Conservation (phyloP, 2,329 filamentous ascomycete genomes). For the Fusarium abutilonis region DNA sequence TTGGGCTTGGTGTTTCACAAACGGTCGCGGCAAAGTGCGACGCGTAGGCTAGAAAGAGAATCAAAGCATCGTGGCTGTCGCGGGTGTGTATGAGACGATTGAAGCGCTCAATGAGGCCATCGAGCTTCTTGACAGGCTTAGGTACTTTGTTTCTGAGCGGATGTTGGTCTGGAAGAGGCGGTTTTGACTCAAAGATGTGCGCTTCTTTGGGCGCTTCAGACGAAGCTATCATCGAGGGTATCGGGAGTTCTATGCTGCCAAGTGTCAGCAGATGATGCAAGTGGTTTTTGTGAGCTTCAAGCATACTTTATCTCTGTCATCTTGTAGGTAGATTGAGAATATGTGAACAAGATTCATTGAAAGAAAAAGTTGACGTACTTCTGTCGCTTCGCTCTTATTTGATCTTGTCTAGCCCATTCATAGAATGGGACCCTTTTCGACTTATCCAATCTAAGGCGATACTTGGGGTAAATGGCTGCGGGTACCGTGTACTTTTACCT, state of each 20-base stretch:
- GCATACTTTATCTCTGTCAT: slow-evolving; percentile 15
- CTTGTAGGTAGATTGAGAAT: accelerated
- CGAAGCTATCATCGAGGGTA: neutral
- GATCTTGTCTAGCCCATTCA: neutral
- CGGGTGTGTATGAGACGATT: slow-evolving; percentile 29
- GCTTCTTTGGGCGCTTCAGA: neutral
- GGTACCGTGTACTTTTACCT: slow-evolving; percentile 4
- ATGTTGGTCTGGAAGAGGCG: accelerated
- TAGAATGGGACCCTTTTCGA: slow-evolving; percentile 7
- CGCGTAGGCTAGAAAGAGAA: slow-evolving; percentile 30
- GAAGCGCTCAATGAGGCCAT: slow-evolving; percentile 21
- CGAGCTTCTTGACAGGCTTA: slow-evolving; percentile 11
- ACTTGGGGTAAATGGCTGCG: neutral
- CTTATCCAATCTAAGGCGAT: slow-evolving; percentile 15
- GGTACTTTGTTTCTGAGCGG: neutral
- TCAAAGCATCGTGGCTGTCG: slow-evolving; percentile 24
- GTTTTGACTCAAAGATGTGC: neutral
- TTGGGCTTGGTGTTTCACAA: slow-evolving; percentile 15
- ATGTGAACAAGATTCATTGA: accelerated
- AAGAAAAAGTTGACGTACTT: neutral
- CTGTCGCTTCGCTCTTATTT: neutral
- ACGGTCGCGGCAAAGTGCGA: slow-evolving; percentile 21
- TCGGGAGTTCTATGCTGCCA: neutral
- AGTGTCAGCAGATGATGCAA: neutral
- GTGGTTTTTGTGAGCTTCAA: accelerated